These are phyloP conservation scores for Apiotrichum veenhuisii DNA, from an alignment of 1,284 basidiomycete genomes.

Conservation along the genomic window DNA sequence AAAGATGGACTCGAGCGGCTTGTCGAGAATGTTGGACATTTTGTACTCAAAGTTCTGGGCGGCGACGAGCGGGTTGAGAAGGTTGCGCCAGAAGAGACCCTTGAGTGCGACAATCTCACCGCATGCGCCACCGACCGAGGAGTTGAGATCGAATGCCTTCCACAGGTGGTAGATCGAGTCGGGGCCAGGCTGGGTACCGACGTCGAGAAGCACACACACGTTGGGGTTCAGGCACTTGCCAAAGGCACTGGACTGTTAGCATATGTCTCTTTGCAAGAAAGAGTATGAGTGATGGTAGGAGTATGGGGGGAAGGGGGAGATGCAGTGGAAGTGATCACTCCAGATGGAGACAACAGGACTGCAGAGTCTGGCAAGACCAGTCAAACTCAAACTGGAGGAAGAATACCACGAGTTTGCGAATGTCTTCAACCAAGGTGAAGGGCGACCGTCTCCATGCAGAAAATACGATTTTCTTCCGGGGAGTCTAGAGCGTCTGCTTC, in stretches of 20 bases:
- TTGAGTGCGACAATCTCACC: slow-evolving; percentile 94
- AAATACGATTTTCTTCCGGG: no score
- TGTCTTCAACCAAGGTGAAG: no score
- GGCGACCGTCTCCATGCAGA: no score
- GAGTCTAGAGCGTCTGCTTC: neutral
- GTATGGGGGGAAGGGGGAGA: no score
- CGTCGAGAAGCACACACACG: slow-evolving; percentile 89
- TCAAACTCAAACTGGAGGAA: no score
- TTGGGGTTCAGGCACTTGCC: slow-evolving; percentile 60
- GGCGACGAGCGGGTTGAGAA: slow-evolving; percentile 71
- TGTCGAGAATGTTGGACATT: slow-evolving; percentile 89
- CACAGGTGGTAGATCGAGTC: slow-evolving; percentile 91
- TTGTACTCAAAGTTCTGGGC: slow-evolving; percentile 71
- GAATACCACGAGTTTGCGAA: no score
- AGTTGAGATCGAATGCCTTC: slow-evolving; percentile 96
- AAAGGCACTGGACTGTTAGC: slow-evolving; percentile 51
- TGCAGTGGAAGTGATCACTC: no score
- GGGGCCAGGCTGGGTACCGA: slow-evolving; percentile 86
- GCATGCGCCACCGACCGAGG: slow-evolving; percentile 91
- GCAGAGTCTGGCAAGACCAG: no score
- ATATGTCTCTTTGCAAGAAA: slow-evolving; percentile 32
- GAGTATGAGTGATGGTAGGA: no score
- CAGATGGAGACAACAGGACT: no score
- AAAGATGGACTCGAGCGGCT: slow-evolving; percentile 73
- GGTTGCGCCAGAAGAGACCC: slow-evolving; percentile 70